Evolutionary conservation across 768 basidiomycete species (phyloP).

Genomic region (Imleria badia): DNA sequence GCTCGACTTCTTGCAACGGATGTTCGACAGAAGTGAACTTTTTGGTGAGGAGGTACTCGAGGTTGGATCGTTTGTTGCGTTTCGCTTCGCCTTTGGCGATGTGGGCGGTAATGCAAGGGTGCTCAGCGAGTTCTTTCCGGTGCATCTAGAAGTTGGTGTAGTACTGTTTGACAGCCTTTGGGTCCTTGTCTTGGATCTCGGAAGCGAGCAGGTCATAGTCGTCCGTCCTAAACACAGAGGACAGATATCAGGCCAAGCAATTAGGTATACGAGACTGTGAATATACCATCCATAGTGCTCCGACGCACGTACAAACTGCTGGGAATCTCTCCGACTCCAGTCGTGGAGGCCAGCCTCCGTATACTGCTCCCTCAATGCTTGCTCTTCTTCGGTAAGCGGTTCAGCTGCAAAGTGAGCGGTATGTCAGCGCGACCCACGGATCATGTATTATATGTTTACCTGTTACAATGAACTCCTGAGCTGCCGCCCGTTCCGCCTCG

Average conservation of each 20-base stretch:
- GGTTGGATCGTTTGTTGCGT: conserved; percentile 81
- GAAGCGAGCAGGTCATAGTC: conserved; percentile 66
- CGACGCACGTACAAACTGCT: conserved; percentile 80
- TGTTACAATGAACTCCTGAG: conserved; percentile 88
- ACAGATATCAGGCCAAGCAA: neutral
- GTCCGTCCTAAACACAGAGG: conserved; percentile 51
- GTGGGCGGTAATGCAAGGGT: conserved; percentile 76
- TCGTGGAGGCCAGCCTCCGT: conserved; percentile 79
- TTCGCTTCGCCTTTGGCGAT: conserved; percentile 89
- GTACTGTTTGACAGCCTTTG: conserved; percentile 77
- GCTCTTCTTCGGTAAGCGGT: conserved; percentile 86
- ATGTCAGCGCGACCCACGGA: neutral
- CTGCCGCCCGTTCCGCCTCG: conserved; percentile 74
- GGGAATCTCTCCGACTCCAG: conserved; percentile 94
- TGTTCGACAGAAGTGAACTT: conserved; percentile 83
- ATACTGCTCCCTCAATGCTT: conserved; percentile 75
- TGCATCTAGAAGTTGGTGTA: conserved; percentile 85
- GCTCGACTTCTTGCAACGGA: conserved; percentile 96
- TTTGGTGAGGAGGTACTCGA: conserved; percentile 71
- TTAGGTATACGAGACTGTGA: neutral
- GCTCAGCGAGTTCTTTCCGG: conserved; percentile 73
- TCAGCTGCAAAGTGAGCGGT: conserved; percentile 58
- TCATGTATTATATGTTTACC: conserved; percentile 42
- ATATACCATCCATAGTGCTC: conserved; percentile 80
- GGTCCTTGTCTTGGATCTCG: conserved; percentile 82